Evolutionary conservation across 805 yeast species (phyloP).

Genomic region (Candida parachauliodes): DNA sequence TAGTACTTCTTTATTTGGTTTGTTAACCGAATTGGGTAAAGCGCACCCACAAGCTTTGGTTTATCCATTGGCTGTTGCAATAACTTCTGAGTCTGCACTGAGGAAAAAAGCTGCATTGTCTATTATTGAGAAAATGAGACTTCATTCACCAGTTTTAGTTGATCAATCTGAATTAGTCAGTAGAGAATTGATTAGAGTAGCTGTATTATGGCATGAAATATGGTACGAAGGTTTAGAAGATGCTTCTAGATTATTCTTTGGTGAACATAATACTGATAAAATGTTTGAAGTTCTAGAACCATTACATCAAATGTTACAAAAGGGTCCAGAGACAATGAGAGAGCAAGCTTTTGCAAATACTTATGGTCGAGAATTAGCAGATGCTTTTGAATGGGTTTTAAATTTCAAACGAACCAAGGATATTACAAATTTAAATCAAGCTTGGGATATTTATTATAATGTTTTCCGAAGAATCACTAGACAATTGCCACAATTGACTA

Average conservation of each 20-base stretch:
- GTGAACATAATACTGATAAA: conserved; percentile 90
- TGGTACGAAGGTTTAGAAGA: conserved; percentile 98
- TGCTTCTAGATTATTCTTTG: conserved; percentile 89
- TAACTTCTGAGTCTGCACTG: conserved; percentile 84
- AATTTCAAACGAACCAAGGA: conserved; percentile 84
- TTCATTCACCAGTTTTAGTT: conserved; percentile 79
- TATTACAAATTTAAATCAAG: conserved; percentile 85
- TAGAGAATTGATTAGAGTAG: conserved; percentile 87
- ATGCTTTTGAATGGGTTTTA: conserved; percentile 91
- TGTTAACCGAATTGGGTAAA: conserved; percentile 83
- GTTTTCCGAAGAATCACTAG: conserved; percentile 89
- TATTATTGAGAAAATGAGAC: conserved; percentile 87
- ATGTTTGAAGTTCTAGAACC: conserved; percentile 93
- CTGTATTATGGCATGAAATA: conserved; percentile 95
- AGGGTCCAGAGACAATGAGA: conserved; percentile 88
- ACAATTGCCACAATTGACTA: conserved; percentile 81
- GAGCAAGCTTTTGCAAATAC: conserved; percentile 91
- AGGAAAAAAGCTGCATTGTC: conserved; percentile 90
- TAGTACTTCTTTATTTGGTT: conserved; percentile 70
- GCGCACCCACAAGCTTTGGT: conserved; percentile 97
- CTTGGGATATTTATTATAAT: conserved; percentile 95
- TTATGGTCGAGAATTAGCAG: conserved; percentile 87
- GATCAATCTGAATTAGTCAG: conserved; percentile 94
- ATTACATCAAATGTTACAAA: conserved; percentile 74
- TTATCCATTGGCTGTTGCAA: conserved; percentile 93